These are phyloP conservation scores for Penicillium brasilianum DNA, from an alignment of 2,329 filamentous ascomycete species.

Conservation along the genomic window DNA sequence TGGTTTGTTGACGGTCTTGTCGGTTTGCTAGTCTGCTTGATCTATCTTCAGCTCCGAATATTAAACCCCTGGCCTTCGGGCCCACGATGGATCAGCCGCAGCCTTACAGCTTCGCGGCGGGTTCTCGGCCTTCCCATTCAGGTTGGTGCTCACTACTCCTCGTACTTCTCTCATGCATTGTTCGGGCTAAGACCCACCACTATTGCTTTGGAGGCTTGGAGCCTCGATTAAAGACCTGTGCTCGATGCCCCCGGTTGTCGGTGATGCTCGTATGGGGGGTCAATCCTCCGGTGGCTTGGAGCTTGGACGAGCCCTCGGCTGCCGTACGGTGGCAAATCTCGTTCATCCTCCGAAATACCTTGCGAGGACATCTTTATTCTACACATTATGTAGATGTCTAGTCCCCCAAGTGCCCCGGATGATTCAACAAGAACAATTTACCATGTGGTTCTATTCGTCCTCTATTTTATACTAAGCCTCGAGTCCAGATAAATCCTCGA, in stretches of 20 bases:
- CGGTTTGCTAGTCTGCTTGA: slow-evolving; percentile 2
- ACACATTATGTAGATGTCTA: neutral
- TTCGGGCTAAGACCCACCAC: slow-evolving; percentile 6
- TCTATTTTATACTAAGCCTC: neutral
- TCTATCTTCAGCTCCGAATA: slow-evolving; percentile 4
- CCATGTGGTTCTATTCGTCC: neutral
- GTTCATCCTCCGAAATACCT: neutral
- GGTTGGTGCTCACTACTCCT: slow-evolving; percentile 29
- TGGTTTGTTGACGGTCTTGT: slow-evolving; percentile 12
- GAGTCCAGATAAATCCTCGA: slow-evolving; percentile 29
- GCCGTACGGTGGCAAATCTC: neutral
- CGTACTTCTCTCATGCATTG: neutral
- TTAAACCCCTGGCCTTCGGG: slow-evolving; percentile 21
- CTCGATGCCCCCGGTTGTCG: neutral
- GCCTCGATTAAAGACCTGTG: neutral
- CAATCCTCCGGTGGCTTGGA: neutral
- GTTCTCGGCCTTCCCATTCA: slow-evolving; percentile 30
- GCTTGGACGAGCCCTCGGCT: neutral
- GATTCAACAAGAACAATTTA: neutral
- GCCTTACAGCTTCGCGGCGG: slow-evolving; percentile 21
- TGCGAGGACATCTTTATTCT: neutral
- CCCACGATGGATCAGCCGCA: slow-evolving; percentile 33
- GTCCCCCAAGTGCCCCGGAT: too few relatives aligned
- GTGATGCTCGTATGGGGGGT: neutral
- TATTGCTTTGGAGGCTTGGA: neutral